Evolutionary conservation across 164 flowering plant genomes (phyloP).

Genomic region (Stephania yunnanensis): DNA sequence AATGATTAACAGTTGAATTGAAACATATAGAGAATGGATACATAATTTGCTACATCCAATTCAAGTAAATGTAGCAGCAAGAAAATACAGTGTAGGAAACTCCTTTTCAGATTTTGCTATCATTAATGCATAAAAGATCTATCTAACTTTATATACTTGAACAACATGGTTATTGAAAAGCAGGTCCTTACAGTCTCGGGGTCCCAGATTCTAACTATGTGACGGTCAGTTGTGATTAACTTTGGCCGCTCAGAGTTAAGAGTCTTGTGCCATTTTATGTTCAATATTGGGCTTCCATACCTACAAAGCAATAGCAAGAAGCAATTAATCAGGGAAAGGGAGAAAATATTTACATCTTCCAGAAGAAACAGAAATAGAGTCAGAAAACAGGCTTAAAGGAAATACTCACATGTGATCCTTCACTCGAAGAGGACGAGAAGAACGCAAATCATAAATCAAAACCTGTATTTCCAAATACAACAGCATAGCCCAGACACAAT

Average conservation of each 20-base stretch:
- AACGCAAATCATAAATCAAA: constrained; percentile 89
- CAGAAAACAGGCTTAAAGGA: not conserved
- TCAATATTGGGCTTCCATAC: constrained; percentile 83
- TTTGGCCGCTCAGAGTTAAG: constrained; percentile 59
- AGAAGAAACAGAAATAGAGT: not conserved
- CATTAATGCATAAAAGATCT: not conserved
- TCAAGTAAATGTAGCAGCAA: not conserved
- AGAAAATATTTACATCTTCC: not conserved
- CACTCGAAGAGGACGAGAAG: constrained; percentile 60
- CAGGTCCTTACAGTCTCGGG: constrained; percentile 72
- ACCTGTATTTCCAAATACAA: constrained; percentile 46
- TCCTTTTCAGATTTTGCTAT: not conserved
- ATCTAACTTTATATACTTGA: not conserved
- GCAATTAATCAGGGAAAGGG: not conserved
- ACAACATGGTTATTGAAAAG: not conserved
- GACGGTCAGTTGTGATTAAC: constrained; percentile 71
- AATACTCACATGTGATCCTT: constrained; percentile 88
- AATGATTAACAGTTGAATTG: not conserved
- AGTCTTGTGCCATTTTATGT: constrained; percentile 92
- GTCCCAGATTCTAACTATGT: constrained; percentile 89
- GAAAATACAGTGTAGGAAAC: not conserved
- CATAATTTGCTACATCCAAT: not conserved
- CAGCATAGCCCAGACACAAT: not conserved
- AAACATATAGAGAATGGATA: not conserved
- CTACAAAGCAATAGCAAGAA: constrained; percentile 28